Base-by-base conservation (phyloP, 345 rosid genomes). In the Eucalyptus pumila region DNA sequence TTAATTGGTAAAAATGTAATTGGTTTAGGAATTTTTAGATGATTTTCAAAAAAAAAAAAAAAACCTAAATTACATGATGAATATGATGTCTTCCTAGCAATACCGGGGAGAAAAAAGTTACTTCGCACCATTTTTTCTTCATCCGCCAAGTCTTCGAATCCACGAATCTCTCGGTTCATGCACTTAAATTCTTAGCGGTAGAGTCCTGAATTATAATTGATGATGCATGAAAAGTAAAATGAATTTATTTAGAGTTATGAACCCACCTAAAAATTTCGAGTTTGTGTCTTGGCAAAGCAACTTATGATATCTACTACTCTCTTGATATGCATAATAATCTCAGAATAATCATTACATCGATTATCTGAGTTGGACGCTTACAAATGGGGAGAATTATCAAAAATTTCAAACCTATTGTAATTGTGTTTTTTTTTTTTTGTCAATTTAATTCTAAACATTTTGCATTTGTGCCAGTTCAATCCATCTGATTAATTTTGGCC, bases 401-500 rank as follows among this genome's bases (percentile, higher is more conserved):
- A 52, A 52, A 21, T 52, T 0, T 0, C 58, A 21, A 52, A 52
- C 58, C 0, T 8, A 52, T 52, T 21, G 11, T 52, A 21, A 52
- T 52, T 52, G 11, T 52, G 58, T 0, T 14, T 14, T 49, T 7
- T 3, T 13, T 49, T 52, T 52, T 52, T 52, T 7, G 56, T 0
- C 5, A 19, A 52, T 52, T 17, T 3, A 52, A 0, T 52, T 3
- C 10, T 19, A 52, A 52, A 19, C 24, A 1, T 52, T 52, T 52
- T 52, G 10, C 11, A 52, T 52, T 52, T 52, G 10, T 52, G 9
- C 0, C 0, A 19, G 1, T 52, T 52, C 24, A 52, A 52, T 52
- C 24, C 4, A 52, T 52, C 1, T 1, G 1, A 0, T 52, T 52
- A 52, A 52, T 52, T 52, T 52, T 52, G 11, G 58, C 5, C 1